Evolutionary conservation across 192 early-diverging fungal species (phyloP), one percentile per base, ranked within the genome.

Genomic region (Umbelopsis ramanniana): DNA sequence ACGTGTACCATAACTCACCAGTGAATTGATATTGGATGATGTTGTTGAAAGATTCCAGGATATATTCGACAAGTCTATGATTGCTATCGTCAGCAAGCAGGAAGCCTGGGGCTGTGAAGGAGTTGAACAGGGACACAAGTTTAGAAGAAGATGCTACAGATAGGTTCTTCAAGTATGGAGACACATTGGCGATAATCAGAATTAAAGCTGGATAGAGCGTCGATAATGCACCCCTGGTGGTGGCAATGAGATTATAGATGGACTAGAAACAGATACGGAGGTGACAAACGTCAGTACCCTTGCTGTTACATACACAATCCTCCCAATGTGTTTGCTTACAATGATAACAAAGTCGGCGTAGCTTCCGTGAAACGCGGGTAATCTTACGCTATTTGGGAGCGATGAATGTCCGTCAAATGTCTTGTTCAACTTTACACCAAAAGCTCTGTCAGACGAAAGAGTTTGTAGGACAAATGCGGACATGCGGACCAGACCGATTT

Each of bases 281-380:
- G 3, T 29, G 29, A 29, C 38, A 40, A 40, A 8, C 8, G 38
- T 40, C 38, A 40, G 40, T 12, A 12, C 11, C 11, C 40, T n/a
- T 12, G 40, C 8, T 11, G 6, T 4, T 12, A 43, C 40, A 43
- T 43, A 43, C 1, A 43, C 38, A 43, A 7, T 43, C 6, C 40
- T 6, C 6, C 40, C 11, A 2, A 11, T 43, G 40, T 43, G 11
- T 43, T 11, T 12, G 79, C 84, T 78, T 77, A 90, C 90, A 75
- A 91, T 83, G 71, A 96, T 89, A 69, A 96, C 82, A 82, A 91
- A 94, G 71, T 97, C 96, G 0, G 86, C 94, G 69, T 92, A 89
- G 22, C 84, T 92, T 8, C 89, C 84, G 69, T 85, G 81, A 35
- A 87, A 85, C 66, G 83, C 84, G 7, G 82, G 83, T 35, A 92